phyloP scores from a whole-genome alignment of 2,329 filamentous ascomycete genomes.

The Trichoderma pleuroti region DNA sequence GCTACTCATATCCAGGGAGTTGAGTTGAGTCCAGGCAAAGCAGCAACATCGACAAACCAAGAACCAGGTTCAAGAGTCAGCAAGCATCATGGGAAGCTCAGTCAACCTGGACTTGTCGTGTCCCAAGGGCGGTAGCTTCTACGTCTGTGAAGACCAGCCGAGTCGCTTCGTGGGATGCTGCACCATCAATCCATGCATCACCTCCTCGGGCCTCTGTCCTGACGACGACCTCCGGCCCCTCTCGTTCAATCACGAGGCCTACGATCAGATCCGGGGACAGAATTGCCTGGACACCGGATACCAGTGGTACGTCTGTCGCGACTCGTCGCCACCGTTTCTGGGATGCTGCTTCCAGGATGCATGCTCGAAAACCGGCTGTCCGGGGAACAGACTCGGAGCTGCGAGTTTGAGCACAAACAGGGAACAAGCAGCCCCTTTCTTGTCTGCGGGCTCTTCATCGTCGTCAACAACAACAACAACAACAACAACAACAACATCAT shows the following conservation, averaged over 20 bases:
- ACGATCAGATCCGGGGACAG: conserved; percentile 31
- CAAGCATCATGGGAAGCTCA: conserved; percentile 16
- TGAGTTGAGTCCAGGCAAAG: neutral
- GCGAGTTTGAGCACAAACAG: conserved; percentile 27
- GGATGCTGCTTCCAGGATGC: conserved; percentile 36
- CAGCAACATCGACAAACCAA: neutral
- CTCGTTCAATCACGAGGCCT: conserved; percentile 29
- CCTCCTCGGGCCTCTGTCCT: conserved; percentile 33
- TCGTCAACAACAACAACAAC: neutral
- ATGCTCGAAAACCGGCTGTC: conserved; percentile 27
- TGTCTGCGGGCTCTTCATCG: neutral
- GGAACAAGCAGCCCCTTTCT: conserved; percentile 6
- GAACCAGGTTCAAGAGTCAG: neutral
- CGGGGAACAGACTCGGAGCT: conserved; percentile 23
- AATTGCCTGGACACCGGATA: conserved; percentile 27
- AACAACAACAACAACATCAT: neutral
- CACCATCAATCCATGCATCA: conserved; percentile 34
- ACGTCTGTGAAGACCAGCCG: conserved; percentile 33
- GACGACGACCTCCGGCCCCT: conserved; percentile 25
- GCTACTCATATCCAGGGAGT: neutral
- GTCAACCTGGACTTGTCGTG: conserved; percentile 31
- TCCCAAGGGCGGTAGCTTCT: conserved; percentile 33
- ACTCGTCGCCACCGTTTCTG: conserved; percentile 33
- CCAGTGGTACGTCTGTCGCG: conserved; percentile 36
- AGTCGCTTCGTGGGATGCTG: conserved; percentile 42